Evolutionary conservation across 371 early-diverging fungal genomes (phyloP).

Genomic region (Mortierella sp.): DNA sequence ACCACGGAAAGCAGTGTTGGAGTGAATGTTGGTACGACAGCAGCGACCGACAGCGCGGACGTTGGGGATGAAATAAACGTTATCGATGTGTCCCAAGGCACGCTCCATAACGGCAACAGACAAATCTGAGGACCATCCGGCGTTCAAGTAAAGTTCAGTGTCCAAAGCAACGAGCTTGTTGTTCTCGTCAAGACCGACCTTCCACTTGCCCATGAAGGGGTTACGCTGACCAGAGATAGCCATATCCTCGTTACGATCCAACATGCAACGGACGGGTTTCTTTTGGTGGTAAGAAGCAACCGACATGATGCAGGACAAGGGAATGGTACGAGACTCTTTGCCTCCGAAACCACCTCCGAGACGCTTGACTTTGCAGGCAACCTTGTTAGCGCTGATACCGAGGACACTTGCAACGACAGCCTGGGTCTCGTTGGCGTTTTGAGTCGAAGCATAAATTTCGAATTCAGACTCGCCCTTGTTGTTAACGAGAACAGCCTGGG

Average conservation of each 20-base stretch:
- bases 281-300: conserved; percentile 73
- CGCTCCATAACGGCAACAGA: conserved; percentile 79
- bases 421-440: conserved; percentile 80
- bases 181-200: conserved; percentile 71
- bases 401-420: conserved; percentile 69
- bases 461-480: conserved; percentile 71
- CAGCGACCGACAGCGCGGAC: conserved; percentile 40
- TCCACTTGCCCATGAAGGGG: conserved; percentile 74
- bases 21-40: conserved; percentile 76
- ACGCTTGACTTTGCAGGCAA: conserved; percentile 77
- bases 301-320: conserved; percentile 66
- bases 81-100: conserved; percentile 78
- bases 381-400: conserved; percentile 71
- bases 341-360: conserved; percentile 89
- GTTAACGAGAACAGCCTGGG: conserved; percentile 65
- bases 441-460: conserved; percentile 79
- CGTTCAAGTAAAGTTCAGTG: conserved; percentile 70
- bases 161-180: conserved; percentile 75
- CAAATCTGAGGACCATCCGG: conserved; percentile 79
- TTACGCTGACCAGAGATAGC: conserved; percentile 63
- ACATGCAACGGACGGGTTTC: conserved; percentile 72
- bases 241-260: conserved; percentile 87
- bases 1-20: conserved; percentile 85
- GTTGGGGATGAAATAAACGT: conserved; percentile 77
- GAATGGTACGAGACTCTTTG: conserved; percentile 66